Conservation (phyloP, 345 rosid genomes). For the Populus tremula region DNA sequence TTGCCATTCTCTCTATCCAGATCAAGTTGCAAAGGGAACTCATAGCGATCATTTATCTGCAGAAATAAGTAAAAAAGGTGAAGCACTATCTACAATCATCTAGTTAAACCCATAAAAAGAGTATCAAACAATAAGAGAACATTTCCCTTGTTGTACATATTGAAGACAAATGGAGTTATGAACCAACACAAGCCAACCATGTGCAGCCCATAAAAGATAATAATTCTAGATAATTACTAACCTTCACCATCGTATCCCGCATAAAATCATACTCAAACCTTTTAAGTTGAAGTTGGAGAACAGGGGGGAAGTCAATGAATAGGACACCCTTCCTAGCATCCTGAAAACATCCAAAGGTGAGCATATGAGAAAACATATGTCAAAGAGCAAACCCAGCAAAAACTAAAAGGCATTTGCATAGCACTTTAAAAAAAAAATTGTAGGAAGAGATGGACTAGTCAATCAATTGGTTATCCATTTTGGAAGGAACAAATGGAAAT, state of each 20-base stretch:
- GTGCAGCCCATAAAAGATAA: neutral
- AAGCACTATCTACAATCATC: neutral
- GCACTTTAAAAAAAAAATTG: neutral
- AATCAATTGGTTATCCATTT: neutral
- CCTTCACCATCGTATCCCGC: conserved; percentile 55
- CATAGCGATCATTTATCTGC: conserved; percentile 39
- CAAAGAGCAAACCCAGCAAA: neutral
- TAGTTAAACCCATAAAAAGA: neutral
- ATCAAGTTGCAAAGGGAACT: conserved; percentile 39
- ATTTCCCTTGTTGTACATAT: neutral
- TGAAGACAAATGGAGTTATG: neutral
- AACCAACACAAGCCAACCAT: neutral
- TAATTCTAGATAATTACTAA: conserved; percentile 12
- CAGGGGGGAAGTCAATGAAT: conserved; percentile 87
- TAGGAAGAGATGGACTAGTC: neutral
- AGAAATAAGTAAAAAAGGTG: neutral
- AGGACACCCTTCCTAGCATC: conserved; percentile 51
- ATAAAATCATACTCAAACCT: conserved; percentile 51
- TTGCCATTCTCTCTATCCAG: conserved; percentile 33
- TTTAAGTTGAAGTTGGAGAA: conserved; percentile 55
- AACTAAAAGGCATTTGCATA: neutral
- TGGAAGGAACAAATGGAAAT: neutral
- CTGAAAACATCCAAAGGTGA: conserved; percentile 23
- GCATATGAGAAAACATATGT: neutral
- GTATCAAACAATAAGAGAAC: neutral